phyloP scores from a whole-genome alignment of 2,329 filamentous ascomycete genomes.

The Xenosphaeropsis pyriputrescens region DNA sequence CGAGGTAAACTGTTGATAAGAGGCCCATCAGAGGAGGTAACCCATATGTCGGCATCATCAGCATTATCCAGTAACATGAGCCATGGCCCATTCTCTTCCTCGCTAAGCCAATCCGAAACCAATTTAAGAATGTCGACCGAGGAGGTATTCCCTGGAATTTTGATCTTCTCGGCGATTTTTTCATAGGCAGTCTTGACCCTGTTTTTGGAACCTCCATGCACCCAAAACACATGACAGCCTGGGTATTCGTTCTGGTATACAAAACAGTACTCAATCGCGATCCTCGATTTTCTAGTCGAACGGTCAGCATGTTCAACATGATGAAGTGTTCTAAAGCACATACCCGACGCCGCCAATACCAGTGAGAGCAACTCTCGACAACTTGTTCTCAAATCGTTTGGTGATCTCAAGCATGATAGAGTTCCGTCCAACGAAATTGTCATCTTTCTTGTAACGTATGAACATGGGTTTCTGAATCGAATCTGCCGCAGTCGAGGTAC shows the following conservation, averaged over 20 bases:
- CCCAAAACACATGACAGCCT: conserved; percentile 6
- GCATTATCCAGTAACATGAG: conserved; percentile 20
- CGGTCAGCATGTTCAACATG: background rate
- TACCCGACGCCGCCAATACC: conserved; percentile 8
- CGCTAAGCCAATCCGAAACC: conserved; percentile 2
- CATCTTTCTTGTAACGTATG: no score
- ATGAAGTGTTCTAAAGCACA: background rate
- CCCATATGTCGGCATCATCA: conserved; percentile 10
- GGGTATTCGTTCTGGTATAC: conserved; percentile 2
- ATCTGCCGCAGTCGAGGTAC: no score
- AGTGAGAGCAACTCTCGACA: conserved; percentile 2
- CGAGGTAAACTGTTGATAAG: conserved; percentile 14
- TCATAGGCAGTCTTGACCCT: conserved; percentile 6
- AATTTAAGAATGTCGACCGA: conserved; percentile 2
- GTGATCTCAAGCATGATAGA: background rate
- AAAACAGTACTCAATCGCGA: conserved; percentile 9
- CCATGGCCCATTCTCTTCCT: conserved; percentile 11
- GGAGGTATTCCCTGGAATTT: conserved; percentile 5
- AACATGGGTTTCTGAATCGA: no score
- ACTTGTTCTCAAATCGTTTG: background rate
- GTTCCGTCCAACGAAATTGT: conserved; percentile 1
- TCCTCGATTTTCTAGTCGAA: conserved; percentile 7
- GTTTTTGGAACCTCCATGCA: conserved; percentile 5
- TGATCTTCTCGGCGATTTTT: conserved; percentile 6
- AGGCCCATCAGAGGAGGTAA: background rate